These are phyloP conservation scores for Aureobasidium sp. DNA, from an alignment of 2,329 filamentous ascomycete genomes.

Conservation along the genomic window DNA sequence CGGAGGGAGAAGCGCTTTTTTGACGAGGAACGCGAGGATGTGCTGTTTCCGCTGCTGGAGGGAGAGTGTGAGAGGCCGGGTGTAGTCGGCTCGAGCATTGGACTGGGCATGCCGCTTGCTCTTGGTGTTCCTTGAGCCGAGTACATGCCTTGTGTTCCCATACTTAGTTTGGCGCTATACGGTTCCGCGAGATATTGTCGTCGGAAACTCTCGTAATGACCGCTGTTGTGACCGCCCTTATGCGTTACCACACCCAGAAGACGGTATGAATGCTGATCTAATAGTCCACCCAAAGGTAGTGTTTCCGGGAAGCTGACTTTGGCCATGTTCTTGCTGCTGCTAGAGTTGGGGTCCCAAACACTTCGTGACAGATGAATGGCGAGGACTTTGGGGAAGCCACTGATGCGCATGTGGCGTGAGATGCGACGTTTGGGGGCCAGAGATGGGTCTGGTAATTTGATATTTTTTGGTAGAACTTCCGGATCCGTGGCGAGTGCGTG, in stretches of 20 bases:
- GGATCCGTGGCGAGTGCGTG: conserved; percentile 71
- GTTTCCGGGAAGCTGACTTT: conserved; percentile 88
- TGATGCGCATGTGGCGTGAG: conserved; percentile 79
- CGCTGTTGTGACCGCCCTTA: conserved; percentile 90
- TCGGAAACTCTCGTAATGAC: conserved; percentile 94
- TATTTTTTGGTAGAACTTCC: conserved; percentile 64
- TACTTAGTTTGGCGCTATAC: conserved; percentile 74
- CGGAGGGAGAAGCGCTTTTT: conserved; percentile 3
- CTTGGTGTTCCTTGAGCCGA: conserved; percentile 45
- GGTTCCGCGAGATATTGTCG: conserved; percentile 74
- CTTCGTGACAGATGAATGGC: conserved; percentile 89
- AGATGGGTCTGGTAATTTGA: conserved; percentile 67
- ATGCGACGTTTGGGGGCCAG: conserved; percentile 77
- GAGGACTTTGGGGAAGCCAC: conserved; percentile 79
- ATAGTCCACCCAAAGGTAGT: conserved; percentile 72
- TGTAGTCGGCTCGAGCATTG: conserved; percentile 14
- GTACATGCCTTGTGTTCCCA: conserved; percentile 68
- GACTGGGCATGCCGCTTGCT: conserved; percentile 26
- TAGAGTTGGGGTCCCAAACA: conserved; percentile 68
- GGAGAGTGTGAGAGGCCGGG: conserved; percentile 2
- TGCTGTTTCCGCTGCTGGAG: conserved; percentile 10
- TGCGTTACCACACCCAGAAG: conserved; percentile 85
- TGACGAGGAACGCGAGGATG: not conserved
- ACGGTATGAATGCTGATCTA: conserved; percentile 73
- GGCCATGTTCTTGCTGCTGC: conserved; percentile 86